Evolutionary conservation across 2,329 filamentous ascomycete genomes (phyloP).

Genomic region (Talaromyces rugulosus): DNA sequence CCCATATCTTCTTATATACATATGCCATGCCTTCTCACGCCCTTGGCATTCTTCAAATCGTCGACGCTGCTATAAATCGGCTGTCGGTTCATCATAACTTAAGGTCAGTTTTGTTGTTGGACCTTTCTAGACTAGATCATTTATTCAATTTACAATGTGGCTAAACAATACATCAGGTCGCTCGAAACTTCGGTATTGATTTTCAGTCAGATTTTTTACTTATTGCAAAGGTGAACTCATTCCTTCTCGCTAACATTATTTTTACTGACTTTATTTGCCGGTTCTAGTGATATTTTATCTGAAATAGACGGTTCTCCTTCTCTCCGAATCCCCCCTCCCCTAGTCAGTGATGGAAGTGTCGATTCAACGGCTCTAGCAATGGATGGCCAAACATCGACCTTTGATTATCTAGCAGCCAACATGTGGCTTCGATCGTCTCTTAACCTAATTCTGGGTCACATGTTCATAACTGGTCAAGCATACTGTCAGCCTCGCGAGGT

Average conservation of each 20-base stretch:
- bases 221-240: not conserved
- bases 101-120: not conserved
- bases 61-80: not conserved
- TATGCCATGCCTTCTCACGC: not conserved
- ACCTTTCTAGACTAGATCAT: not conserved
- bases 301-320: conserved; percentile 1
- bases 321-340: not conserved
- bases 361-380: no score
- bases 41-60: conserved; percentile 1
- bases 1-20: not conserved
- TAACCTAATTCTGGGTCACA: not conserved
- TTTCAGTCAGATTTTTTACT: not conserved
- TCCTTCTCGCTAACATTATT: not conserved
- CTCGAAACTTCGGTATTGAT: not conserved
- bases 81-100: not conserved
- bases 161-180: not conserved
- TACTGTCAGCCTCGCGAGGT: conserved; percentile 1
- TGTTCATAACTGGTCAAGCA: conserved; percentile 1
- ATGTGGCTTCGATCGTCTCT: conserved; percentile 2
- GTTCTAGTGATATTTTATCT: not conserved
- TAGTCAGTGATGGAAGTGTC: no score
- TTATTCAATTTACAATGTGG: not conserved
- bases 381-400: not conserved
- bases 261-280: not conserved
- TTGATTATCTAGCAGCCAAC: not conserved